Evolutionary conservation across 805 yeast species (phyloP).

Genomic region (Candida coleopterorum): DNA sequence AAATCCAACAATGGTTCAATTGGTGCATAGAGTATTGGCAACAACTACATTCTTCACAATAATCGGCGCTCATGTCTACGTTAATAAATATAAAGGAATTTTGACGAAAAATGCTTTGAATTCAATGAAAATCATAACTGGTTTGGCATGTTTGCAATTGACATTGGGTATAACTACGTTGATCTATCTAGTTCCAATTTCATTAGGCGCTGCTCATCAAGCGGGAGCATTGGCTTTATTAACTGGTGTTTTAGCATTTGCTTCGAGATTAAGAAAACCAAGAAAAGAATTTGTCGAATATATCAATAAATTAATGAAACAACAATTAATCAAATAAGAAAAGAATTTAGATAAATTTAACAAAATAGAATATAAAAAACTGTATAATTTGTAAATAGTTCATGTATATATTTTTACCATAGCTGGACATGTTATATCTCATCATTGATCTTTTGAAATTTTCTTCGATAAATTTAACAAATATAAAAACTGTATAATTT

Average conservation of each 20-base stretch:
- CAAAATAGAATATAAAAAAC: no score
- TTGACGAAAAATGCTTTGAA: conserved; percentile 53
- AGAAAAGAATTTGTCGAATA: conserved; percentile 30
- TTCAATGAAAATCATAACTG: conserved; percentile 67
- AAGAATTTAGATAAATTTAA: no score
- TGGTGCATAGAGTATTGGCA: conserved; percentile 85
- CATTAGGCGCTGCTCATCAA: conserved; percentile 93
- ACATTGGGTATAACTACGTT: conserved; percentile 83
- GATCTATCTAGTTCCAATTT: conserved; percentile 83
- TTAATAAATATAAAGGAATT: conserved; percentile 48
- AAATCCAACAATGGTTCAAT: conserved; percentile 93
- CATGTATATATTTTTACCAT: conserved; percentile 40
- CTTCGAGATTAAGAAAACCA: conserved; percentile 33
- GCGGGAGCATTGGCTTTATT: conserved; percentile 91
- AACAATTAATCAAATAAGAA: conserved; percentile 13
- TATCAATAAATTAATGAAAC: conserved; percentile 28
- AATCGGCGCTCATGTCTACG: conserved; percentile 65
- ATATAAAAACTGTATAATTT: no score
- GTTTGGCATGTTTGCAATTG: conserved; percentile 78
- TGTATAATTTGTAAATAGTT: neutral
- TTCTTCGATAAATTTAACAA: conserved; percentile 12
- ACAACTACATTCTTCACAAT: conserved; percentile 71
- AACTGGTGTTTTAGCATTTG: conserved; percentile 62
- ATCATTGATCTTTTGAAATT: conserved; percentile 35
- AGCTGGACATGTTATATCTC: conserved; percentile 72